Percentiles rank a stretch among this genome's conserved stretches.
Evolutionary conservation across 371 early-diverging fungal species (phyloP).

Genomic region (Saksenaea oblongispora): DNA sequence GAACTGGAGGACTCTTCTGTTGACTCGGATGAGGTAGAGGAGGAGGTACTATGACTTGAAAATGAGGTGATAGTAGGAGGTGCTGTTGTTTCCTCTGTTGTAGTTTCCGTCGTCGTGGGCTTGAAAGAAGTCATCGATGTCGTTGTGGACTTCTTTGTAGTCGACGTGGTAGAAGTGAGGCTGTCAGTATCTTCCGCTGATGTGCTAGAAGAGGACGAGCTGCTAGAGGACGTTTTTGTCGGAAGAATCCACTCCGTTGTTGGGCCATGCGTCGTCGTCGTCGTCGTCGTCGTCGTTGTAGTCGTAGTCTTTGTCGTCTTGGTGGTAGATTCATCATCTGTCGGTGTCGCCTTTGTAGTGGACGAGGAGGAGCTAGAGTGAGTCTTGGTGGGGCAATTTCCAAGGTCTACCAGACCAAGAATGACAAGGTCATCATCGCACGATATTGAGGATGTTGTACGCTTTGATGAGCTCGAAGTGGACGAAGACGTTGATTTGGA

Average conservation of each 20-base stretch:
- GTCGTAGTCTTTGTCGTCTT: conserved; percentile 3
- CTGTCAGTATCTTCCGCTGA: neutral
- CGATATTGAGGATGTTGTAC: neutral
- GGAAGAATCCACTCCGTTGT: neutral
- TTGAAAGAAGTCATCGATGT: neutral
- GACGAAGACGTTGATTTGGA: neutral
- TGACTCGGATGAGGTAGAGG: neutral
- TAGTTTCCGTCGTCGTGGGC: neutral
- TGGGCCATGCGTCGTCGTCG: neutral
- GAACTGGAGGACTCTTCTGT: neutral
- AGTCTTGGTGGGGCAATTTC: conserved; percentile 8
- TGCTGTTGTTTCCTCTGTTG: neutral
- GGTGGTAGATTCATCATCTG: neutral
- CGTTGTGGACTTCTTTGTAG: neutral
- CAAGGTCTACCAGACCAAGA: neutral
- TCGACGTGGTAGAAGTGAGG: neutral
- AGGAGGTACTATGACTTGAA: neutral
- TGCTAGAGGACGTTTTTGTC: neutral
- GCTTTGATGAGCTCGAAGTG: neutral
- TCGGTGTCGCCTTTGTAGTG: neutral
- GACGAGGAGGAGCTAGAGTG: neutral
- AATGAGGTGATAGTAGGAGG: neutral
- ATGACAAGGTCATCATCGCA: neutral
- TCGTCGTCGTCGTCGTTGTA: conserved; percentile 2
- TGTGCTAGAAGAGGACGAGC: neutral